Evolutionary conservation across 164 flowering plant species (phyloP), one percentile per base, ranked within the genome.

Genomic region (Paratinospora sagittata): DNA sequence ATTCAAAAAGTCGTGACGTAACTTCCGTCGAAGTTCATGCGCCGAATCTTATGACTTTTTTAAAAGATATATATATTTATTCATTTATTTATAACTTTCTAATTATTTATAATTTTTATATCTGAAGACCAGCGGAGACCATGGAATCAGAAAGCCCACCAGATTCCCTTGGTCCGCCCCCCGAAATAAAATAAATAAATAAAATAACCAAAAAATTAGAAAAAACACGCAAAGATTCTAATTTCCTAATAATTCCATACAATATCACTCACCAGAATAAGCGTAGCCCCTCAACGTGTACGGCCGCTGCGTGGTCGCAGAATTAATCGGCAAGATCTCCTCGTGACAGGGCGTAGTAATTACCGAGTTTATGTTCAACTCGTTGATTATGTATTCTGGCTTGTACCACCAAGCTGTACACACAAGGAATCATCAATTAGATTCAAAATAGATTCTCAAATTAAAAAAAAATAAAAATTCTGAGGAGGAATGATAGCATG

Each of bases 321-420:
- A 74, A 74, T 91, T 91, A 27, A 90, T 90, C 6, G 89, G 95
- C 81, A 96, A 79, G 24, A 91, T 89, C 81, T 96, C 99, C 21
- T 88, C 89, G 63, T 96, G 97, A 49, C 87, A 75, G n/a, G 99
- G 99, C 19, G 98, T 88, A 26, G 98, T 92, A 33, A 96, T 96
- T 49, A 87, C 99, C 12, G 99, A 96, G 84, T 96, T 96, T 61
- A 90, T 88, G 73, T 92, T 96, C 77, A 96, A 75, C 83, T 96
- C 99, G 71, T 91, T 91, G 67, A 96, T 92, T n/a, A 89, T 88
- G 78, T 86, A 79, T 77, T 96, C 99, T 23, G 97, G 96, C 81
- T 92, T 96, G 69, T 92, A 96, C 99, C 99, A 96, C 99, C 97
- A 96, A n/a, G 90, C 99, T 96, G 45, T 36, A 7, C 3, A 72